Conservation (phyloP, 345 rosid species). For the Geranium rotundifolium region DNA sequence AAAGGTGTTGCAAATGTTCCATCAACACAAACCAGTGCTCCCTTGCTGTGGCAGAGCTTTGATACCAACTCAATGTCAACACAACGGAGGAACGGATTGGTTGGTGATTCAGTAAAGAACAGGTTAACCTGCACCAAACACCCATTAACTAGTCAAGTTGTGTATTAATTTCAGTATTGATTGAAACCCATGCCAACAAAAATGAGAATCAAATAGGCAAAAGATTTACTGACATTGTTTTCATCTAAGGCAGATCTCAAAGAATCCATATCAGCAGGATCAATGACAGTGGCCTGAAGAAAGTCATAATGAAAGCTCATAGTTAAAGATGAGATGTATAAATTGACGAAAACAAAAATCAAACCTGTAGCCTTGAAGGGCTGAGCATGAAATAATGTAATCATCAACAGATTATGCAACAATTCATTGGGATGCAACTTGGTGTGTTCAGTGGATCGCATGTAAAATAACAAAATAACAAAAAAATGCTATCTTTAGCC, state of each 20-base stretch:
- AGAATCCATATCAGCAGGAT: conserved; percentile 81
- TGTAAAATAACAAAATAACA: no score
- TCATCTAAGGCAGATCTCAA: conserved; percentile 64
- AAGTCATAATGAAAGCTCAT: not conserved
- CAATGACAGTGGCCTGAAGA: conserved; percentile 83
- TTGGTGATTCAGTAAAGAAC: conserved; percentile 91
- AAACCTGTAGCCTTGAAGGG: no score
- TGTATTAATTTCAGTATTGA: not conserved
- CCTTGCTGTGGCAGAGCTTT: conserved; percentile 74
- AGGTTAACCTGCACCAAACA: conserved; percentile 60
- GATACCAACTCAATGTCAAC: conserved; percentile 87
- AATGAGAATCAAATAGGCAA: not conserved
- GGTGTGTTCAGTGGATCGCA: no score
- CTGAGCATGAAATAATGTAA: no score
- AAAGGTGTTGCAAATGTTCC: conserved; percentile 98
- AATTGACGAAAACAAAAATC: no score
- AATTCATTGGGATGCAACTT: no score
- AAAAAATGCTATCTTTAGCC: no score
- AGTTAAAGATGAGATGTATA: no score
- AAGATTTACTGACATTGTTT: conserved; percentile 42
- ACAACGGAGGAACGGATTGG: conserved; percentile 92
- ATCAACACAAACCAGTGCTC: conserved; percentile 88
- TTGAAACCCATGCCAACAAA: not conserved
- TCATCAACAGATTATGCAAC: no score
- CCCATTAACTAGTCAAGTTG: not conserved